Evolutionary conservation across 306 rosid species (phyloP), one percentile per base, ranked within the genome.

Genomic region (Mucuna pruriens): DNA sequence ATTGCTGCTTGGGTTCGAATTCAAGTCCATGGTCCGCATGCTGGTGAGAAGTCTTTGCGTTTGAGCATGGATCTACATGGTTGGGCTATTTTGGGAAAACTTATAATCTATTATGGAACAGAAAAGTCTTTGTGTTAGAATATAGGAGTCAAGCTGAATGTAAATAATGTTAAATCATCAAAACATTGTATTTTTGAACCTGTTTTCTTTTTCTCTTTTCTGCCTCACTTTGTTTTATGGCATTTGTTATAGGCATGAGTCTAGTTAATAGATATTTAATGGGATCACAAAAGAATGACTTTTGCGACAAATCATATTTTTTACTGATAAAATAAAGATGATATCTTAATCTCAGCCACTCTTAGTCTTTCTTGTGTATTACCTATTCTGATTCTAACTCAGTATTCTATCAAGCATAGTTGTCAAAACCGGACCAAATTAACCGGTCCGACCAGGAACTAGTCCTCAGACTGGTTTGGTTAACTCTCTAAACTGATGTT

Each of bases 51-150:
- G 31, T 55, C 29, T 55, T 55, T 22, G 6, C 20, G 3, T 70
- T 58, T 33, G 13, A 29, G 40, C 17, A 55, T 44, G 15, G 6
- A 45, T 7, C 16, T 46, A 22, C 63, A 23, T 22, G 52, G 9
- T 23, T 80, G 65, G 42, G 51, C 22, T 20, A 80, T 45, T 61
- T 13, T 69, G 70, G 72, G 63, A 13, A 48, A 62, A 48, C 7
- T 23, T n/a, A 46, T 46, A 79, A 70, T 69, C 38, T 57, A 57
- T 69, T 25, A 63, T 45, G 67, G 34, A 54, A 42, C 46, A 34
- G 52, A 46, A 17, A 79, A 42, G 61, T 57, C 11, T 15, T 10
- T 70, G 40, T 57, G 12, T 15, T 60, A 70, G 63, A 78, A 20
- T 31, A 31, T 3, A 58, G 44, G 78, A 49, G 31, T 67, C 58